phyloP scores from a whole-genome alignment of 768 basidiomycete genomes.

The Leccinum incarnatum region DNA sequence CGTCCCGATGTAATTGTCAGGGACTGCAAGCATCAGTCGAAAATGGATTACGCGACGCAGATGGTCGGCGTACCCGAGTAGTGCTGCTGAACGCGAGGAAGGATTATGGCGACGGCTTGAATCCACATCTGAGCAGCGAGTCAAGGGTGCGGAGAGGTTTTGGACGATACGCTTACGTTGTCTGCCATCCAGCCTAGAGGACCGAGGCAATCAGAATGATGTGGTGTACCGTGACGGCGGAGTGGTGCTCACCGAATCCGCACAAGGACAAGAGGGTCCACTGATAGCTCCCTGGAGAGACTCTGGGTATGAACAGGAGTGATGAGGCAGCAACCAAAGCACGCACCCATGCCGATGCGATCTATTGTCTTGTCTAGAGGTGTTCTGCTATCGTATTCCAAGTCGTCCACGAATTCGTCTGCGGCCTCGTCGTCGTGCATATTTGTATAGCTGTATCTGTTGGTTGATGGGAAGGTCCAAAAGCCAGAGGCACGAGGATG shows the following conservation, averaged over 20 bases:
- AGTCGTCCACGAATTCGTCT: constrained; percentile 21
- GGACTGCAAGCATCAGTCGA: constrained; percentile 44
- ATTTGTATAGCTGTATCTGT: constrained; percentile 38
- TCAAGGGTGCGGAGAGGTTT: constrained; percentile 22
- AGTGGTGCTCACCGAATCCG: constrained; percentile 69
- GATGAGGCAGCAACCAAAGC: not conserved
- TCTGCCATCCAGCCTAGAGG: constrained; percentile 86
- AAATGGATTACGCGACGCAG: constrained; percentile 8
- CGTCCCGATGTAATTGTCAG: constrained; percentile 72
- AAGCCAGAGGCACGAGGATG: constrained; percentile 49
- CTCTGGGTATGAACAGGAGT: not conserved
- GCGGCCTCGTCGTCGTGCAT: constrained; percentile 36
- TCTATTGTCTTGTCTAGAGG: constrained; percentile 86
- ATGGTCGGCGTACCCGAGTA: constrained; percentile 54
- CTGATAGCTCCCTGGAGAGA: constrained; percentile 62
- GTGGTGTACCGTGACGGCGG: not conserved
- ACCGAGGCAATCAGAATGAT: not conserved
- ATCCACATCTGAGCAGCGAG: constrained; percentile 77
- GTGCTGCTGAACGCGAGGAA: constrained; percentile 95
- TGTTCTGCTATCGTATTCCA: constrained; percentile 44
- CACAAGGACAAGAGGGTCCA: constrained; percentile 81
- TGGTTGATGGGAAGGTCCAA: constrained; percentile 37
- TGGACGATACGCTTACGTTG: constrained; percentile 54
- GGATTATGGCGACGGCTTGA: constrained; percentile 84
- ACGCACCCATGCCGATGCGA: constrained; percentile 81